Evolutionary conservation across 1,284 basidiomycete species (phyloP), one percentile per base, ranked within the genome.

Genomic region (Cutaneotrichosporon sp.): DNA sequence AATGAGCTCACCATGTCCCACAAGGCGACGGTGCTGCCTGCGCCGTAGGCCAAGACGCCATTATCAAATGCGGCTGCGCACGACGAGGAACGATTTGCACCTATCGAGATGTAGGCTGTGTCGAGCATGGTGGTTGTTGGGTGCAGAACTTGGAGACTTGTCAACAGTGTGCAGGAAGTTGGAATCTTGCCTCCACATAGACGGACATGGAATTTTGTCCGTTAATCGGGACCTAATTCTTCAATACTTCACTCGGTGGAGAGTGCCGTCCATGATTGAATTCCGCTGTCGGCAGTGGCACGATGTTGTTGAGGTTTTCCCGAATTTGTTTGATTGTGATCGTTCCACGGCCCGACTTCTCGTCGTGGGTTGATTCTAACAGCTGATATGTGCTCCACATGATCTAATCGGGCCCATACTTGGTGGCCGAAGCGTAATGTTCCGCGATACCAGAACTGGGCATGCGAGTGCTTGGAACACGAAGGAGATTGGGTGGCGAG

Each of bases 21-120:
- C 13, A 96, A 78, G 6, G 89, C 87, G 30, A 97, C 79, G 22
- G 89, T 82, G 62, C 84, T 88, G n/a, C 87, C 87, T 0, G 91
- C 87, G 21, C 89, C 94, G 70, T 90, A 93, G 0, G 88, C 90
- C 46, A 92, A 80, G 2, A 89, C 78, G 2, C 88, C 87, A 1
- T 79, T 73, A 1, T 85, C 60, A 0, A 58, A 78, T 72, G 86
- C 84, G 11, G 88, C 88, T 2, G 87, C 86, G 69, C 76, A 75
- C 5, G 88, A 85, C 50, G 85, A 84, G 73, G 88, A 86, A 38
- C 92, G 85, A 75, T 96, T 97, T 16, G 86, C 85, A 7, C 91
- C 86, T 0, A 90, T 86, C 2, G 91, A 84, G 58, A 91, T 88
- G 78, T 95, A 95, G 16, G 69, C 67, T n/a, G 85, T 79, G 8